phyloP scores from a whole-genome alignment of 208 protist species.

The Trichomonas gallinae region DNA sequence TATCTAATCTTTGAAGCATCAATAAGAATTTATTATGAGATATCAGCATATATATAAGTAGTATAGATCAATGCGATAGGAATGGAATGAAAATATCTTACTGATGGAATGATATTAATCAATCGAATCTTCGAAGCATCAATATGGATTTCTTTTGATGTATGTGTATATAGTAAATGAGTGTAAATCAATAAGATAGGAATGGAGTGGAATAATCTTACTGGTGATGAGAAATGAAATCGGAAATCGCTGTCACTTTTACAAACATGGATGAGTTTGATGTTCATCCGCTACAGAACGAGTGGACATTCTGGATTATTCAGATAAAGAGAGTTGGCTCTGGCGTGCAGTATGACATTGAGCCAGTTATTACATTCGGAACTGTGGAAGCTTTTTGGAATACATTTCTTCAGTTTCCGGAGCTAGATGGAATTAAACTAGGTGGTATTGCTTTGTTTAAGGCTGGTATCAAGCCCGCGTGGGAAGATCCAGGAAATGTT shows the following conservation, averaged over 20 bases:
- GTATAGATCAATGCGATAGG: no score
- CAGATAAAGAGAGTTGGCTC: not conserved
- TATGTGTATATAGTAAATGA: no score
- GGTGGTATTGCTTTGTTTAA: not conserved
- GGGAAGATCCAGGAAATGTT: not conserved
- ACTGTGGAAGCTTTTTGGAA: not conserved
- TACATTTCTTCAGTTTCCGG: not conserved
- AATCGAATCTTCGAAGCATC: no score
- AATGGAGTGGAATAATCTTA: no score
- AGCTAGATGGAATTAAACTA: not conserved
- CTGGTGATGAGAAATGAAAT: not conserved
- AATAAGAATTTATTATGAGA: no score
- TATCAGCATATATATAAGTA: no score
- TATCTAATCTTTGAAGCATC: no score
- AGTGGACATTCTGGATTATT: not conserved
- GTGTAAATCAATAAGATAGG: no score
- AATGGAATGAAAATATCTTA: no score
- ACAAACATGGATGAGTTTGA: not conserved
- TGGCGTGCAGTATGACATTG: not conserved
- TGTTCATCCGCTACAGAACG: not conserved
- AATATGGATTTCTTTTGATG: no score
- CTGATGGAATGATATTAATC: no score
- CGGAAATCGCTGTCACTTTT: not conserved
- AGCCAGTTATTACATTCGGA: not conserved
- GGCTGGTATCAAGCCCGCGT: not conserved